Evolutionary conservation across 768 basidiomycete species (phyloP).

Genomic region (Xerocomellus dryophilus): DNA sequence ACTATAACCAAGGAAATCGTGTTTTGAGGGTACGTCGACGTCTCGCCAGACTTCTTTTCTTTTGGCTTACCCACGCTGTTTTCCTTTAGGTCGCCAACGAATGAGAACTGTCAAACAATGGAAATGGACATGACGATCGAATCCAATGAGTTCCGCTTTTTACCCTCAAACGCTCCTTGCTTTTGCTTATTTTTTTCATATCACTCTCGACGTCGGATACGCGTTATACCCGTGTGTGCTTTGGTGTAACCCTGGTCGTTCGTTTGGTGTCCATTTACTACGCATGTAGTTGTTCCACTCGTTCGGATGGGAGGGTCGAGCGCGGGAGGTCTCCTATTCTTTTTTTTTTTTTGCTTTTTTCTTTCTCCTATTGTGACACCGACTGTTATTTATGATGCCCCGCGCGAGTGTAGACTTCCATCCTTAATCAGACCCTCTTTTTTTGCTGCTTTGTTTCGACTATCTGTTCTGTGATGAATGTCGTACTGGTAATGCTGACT

Average conservation of each 20-base stretch:
- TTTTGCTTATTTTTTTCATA: background rate
- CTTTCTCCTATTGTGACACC: background rate
- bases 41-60: background rate
- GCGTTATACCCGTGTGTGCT: background rate
- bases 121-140: slow-evolving; percentile 2
- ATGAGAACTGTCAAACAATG: background rate
- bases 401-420: background rate
- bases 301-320: background rate
- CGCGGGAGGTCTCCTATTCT: background rate
- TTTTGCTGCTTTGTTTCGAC: background rate
- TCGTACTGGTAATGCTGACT: no score
- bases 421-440: background rate
- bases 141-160: background rate
- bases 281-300: background rate
- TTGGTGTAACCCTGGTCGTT: slow-evolving; percentile 2
- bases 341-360: background rate
- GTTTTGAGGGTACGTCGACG: slow-evolving; percentile 26
- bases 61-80: background rate
- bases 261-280: slow-evolving; percentile 1
- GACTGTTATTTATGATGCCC: background rate
- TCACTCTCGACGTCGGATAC: slow-evolving; percentile 1
- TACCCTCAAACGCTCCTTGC: background rate
- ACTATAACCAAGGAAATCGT: slow-evolving; percentile 29
- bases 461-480: no score
- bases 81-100: slow-evolving; percentile 19